Evolutionary conservation across 805 yeast genomes (phyloP), one percentile per base, ranked within the genome.

Genomic region (Kregervanrija fluxuum): DNA sequence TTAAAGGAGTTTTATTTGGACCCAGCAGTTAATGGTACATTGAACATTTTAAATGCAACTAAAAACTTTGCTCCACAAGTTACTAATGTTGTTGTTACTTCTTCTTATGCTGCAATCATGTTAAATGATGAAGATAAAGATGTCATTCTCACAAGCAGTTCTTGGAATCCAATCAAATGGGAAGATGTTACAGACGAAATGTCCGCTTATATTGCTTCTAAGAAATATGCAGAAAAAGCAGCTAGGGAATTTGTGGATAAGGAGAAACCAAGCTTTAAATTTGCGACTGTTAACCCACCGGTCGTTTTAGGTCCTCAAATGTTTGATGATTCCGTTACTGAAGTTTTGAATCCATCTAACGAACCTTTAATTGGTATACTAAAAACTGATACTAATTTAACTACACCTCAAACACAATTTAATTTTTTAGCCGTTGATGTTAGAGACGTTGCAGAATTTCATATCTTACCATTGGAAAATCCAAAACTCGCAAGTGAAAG

Each of bases 361-460:
- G 67, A 68, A 46, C 30, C 60, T 39, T 49, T 67, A 42, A 60
- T 54, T 44, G 11, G 35, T n/a, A 35, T 56, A 28, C 47, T 62
- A 30, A 54, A 55, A 17, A 37, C 55, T 45, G 49, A 43, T 8
- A 51, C 60, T 11, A 44, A 39, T 28, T 52, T 46, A 37, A 46
- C 48, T 57, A 30, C 66, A 17, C 44, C 41, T 32, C 39, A 44
- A 55, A 10, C 58, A 57, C 42, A 77, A 68, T 56, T 46, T 5
- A n/a, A 36, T 10, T 46, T 46, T 8, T 43, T 51, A 8, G 48
- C 56, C 39, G 66, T 74, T 33, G 84, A 80, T 57, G 85, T 80
- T 5, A 69, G 84, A 54, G 85, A 81, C 54, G 82, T 75, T 35
- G 83, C 85, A 8, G 56, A 55, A 43, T 78, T 81, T 8, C 87